Evolutionary conservation across 1,139 yeast genomes (phyloP), one percentile per base, ranked within the genome.

Genomic region (Hemisphaericaspora subhashii): DNA sequence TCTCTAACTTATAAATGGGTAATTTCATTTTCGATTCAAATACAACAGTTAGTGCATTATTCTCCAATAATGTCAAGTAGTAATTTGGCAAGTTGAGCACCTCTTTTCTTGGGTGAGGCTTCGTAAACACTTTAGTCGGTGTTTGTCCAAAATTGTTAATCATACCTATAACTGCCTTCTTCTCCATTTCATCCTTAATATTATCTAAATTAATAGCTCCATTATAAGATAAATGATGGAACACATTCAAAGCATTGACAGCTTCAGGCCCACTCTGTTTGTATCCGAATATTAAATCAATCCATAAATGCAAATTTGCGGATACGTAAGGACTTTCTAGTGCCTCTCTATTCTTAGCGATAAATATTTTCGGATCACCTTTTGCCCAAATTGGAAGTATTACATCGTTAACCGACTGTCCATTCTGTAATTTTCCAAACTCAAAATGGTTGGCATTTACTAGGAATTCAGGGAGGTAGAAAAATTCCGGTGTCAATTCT

Each of bases 131-230:
- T 49, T 83, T 86, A 34, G 74, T 55, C 1, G 96, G 96, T 0
- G 95, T 87, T 56, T 87, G 96, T 0, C 96, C 96, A 67, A 87
- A 87, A 57, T 87, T 87, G 54, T 87, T 90, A 34, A 87, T 87
- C 54, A 85, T 84, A 1, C 95, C 90, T 22, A 87, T 83, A 2
- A 83, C 74, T 0, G 95, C 92, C 27, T 81, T 69, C 46, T 83
- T 74, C 55, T 87, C 95, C 44, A 76, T 68, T 27, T 81, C 87
- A 55, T 87, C 90, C 42, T 75, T 71, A 33, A 87, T 82, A 25
- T 69, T 72, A 48, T 86, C 95, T 39, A 87, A 63, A 54, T 87
- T 80, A 17, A 86, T 81, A 0, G 90, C 87, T 1, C 96, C 96
- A 40, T 82, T 82, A 54, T 87, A 87, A 35, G 95, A 86, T 44